These are phyloP conservation scores for Thalia dealbata DNA, from an alignment of 176 grass and related monocot species.

Conservation along the genomic window DNA sequence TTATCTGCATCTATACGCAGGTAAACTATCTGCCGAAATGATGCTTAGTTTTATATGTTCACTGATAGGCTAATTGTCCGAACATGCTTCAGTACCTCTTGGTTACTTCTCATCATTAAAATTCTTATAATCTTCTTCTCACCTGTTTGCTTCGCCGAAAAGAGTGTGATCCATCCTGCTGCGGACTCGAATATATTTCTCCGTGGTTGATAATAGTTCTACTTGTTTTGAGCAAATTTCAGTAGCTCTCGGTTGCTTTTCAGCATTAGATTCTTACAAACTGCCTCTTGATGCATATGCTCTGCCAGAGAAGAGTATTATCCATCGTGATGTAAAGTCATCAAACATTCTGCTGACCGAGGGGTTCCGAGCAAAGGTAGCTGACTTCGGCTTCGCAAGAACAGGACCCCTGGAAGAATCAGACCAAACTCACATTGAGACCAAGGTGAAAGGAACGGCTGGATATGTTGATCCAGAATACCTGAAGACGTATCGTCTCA, in stretches of 20 bases:
- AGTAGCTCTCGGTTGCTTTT: neutral
- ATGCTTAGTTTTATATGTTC: too few relatives aligned
- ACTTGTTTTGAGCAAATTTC: conserved; percentile 4
- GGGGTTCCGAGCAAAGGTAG: conserved; percentile 77
- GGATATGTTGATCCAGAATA: conserved; percentile 95
- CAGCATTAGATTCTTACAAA: conserved; percentile 3
- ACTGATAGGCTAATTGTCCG: too few relatives aligned
- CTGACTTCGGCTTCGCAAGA: conserved; percentile 94
- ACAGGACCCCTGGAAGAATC: conserved; percentile 64
- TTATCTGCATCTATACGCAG: conserved; percentile 95
- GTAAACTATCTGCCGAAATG: too few relatives aligned
- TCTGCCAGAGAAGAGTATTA: conserved; percentile 81
- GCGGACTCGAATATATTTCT: too few relatives aligned
- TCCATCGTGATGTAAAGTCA: conserved; percentile 91
- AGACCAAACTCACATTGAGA: conserved; percentile 72
- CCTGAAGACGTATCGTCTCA: conserved; percentile 63
- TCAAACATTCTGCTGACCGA: conserved; percentile 86
- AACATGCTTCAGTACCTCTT: too few relatives aligned
- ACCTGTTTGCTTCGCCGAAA: too few relatives aligned
- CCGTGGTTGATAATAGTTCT: neutral
- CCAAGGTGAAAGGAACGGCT: conserved; percentile 73
- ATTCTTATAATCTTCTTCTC: too few relatives aligned
- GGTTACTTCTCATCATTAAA: too few relatives aligned
- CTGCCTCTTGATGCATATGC: conserved; percentile 3
- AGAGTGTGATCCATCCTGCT: too few relatives aligned